Conservation (phyloP, 2,329 filamentous ascomycete species). For the Monilinia fructigena region DNA sequence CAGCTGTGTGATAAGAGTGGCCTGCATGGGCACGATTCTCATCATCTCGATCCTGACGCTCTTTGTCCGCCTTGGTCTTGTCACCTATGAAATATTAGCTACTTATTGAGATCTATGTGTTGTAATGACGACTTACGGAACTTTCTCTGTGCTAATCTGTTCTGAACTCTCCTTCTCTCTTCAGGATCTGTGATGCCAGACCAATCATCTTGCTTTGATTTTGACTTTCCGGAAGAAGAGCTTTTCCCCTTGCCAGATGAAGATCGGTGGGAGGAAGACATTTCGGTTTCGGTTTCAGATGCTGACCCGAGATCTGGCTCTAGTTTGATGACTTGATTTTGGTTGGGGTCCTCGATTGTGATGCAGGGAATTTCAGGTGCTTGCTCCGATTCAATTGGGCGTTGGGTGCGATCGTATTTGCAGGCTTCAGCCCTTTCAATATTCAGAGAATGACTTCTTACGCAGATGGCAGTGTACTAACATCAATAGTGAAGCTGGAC, state of each 20-base stretch:
- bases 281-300: conserved; percentile 36
- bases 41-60: conserved; percentile 61
- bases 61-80: conserved; percentile 66
- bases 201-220: conserved; percentile 60
- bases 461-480: conserved; percentile 24
- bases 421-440: conserved; percentile 30
- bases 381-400: conserved; percentile 24
- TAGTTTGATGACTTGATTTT: conserved; percentile 28
- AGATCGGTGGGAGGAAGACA: conserved; percentile 38
- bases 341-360: conserved; percentile 34
- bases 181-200: conserved; percentile 66
- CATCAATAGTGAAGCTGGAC: conserved; percentile 32
- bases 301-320: conserved; percentile 24
- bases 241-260: conserved; percentile 33
- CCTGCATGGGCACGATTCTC: conserved; percentile 64
- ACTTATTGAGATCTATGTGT: not conserved
- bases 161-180: conserved; percentile 72
- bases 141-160: conserved; percentile 72
- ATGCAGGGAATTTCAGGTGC: conserved; percentile 30
- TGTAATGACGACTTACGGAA: conserved; percentile 60
- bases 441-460: conserved; percentile 25
- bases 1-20: conserved; percentile 61
- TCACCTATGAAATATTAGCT: conserved; percentile 52
- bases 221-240: conserved; percentile 40
- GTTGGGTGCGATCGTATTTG: conserved; percentile 29